Evolutionary conservation across 2,329 filamentous ascomycete species (phyloP).

Genomic region (Shiraia sp.): DNA sequence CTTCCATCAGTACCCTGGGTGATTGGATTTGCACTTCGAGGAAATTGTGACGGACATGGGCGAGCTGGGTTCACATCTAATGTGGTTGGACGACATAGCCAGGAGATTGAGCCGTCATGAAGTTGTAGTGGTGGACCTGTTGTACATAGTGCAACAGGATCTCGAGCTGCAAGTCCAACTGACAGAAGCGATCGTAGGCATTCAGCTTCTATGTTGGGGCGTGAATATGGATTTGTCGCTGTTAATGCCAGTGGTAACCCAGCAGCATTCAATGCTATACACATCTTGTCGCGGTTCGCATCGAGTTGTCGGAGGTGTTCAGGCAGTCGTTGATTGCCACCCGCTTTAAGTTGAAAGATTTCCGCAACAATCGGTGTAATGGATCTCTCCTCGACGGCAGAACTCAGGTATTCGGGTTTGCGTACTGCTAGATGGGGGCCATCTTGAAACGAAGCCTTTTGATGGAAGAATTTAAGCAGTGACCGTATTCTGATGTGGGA

Average conservation of each 20-base stretch:
- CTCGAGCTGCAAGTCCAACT: conserved; percentile 46
- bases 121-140: conserved; percentile 36
- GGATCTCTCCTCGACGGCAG: conserved; percentile 5
- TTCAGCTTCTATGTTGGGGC: conserved; percentile 44
- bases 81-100: conserved; percentile 35
- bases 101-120: conserved; percentile 39
- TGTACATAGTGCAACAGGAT: conserved; percentile 48
- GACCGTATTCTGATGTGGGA: conserved; percentile 22
- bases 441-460: conserved; percentile 4
- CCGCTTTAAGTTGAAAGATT: conserved; percentile 47
- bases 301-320: conserved; percentile 45
- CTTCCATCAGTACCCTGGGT: conserved; percentile 36
- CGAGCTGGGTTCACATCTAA: conserved; percentile 21
- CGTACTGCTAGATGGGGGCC: conserved; percentile 9
- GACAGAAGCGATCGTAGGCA: conserved; percentile 48
- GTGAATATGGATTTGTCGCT: conserved; percentile 29
- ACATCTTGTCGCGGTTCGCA: conserved; percentile 49
- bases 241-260: conserved; percentile 45
- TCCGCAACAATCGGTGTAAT: conserved; percentile 36
- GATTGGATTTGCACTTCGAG: conserved; percentile 15
- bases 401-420: conserved; percentile 19
- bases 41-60: conserved; percentile 15
- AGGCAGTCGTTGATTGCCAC: conserved; percentile 48
- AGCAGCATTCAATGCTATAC: conserved; percentile 48
- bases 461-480: conserved; percentile 25